A percentile compares a stretch with the other conserved stretches of the same genome.
Evolutionary conservation across 2,329 filamentous ascomycete species (phyloP).

Genomic region (Clarireedia hainanense): DNA sequence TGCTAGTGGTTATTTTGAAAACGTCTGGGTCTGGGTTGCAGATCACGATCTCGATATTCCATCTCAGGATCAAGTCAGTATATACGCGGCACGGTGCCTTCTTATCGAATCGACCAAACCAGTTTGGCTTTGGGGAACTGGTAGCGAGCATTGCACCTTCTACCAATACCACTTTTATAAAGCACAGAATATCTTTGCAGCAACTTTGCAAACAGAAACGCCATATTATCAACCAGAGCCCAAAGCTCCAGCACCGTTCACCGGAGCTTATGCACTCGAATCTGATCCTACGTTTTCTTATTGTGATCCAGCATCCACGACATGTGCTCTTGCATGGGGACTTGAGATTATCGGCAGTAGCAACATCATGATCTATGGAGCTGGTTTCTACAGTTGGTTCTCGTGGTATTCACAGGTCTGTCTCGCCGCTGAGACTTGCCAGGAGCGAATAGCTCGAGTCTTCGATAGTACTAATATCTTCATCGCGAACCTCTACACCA

Average conservation of each 20-base stretch:
- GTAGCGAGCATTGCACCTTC: constrained; percentile 56
- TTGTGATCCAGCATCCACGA: not conserved
- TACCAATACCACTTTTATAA: constrained; percentile 40
- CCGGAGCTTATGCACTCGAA: constrained; percentile 7
- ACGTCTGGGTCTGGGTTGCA: constrained; percentile 18
- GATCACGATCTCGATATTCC: constrained; percentile 23
- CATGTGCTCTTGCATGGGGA: constrained; percentile 22
- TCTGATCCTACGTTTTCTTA: constrained; percentile 7
- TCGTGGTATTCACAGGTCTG: not conserved
- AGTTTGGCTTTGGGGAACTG: constrained; percentile 46
- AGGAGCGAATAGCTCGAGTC: not conserved
- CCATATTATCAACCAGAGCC: constrained; percentile 52
- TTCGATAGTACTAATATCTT: too few species aligned
- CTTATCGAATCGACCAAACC: constrained; percentile 11
- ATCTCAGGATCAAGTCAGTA: constrained; percentile 13
- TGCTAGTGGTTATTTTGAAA: constrained; percentile 18
- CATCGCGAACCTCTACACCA: too few species aligned
- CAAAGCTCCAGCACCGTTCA: constrained; percentile 30
- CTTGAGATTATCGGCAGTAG: constrained; percentile 18
- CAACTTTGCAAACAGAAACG: constrained; percentile 45
- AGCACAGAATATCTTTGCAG: not conserved
- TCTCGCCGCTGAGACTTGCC: not conserved
- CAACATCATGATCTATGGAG: constrained; percentile 21
- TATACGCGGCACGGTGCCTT: constrained; percentile 13
- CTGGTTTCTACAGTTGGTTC: constrained; percentile 29